Evolutionary conservation across 2,329 filamentous ascomycete genomes (phyloP).

Genomic region (Botrytis squamosa): DNA sequence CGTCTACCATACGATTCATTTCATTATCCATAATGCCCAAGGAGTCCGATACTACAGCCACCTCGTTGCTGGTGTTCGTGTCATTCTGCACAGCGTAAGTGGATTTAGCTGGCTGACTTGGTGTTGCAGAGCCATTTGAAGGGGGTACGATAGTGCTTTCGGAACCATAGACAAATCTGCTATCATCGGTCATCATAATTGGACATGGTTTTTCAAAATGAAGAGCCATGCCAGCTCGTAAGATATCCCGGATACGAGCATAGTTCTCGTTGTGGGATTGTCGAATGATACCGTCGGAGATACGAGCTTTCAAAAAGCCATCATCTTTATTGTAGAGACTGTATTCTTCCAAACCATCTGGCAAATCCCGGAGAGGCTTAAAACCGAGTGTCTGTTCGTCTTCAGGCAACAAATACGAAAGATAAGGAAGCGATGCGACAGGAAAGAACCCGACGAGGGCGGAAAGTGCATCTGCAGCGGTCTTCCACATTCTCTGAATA

Average conservation of each 20-base stretch:
- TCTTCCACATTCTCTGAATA: conserved; percentile 62
- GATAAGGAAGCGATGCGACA: conserved; percentile 52
- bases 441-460: conserved; percentile 59
- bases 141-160: not conserved
- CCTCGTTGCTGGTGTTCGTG: not conserved
- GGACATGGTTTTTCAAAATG: conserved; percentile 47
- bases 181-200: conserved; percentile 44
- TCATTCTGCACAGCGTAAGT: not conserved
- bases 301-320: conserved; percentile 46
- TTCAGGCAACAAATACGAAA: conserved; percentile 66
- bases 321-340: conserved; percentile 49
- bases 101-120: not conserved
- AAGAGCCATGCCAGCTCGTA: conserved; percentile 59
- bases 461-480: conserved; percentile 62
- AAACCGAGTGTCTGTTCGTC: conserved; percentile 67
- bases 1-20: conserved; percentile 58
- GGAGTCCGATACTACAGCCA: conserved; percentile 26
- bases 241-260: conserved; percentile 61
- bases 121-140: not conserved
- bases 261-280: conserved; percentile 64
- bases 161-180: conserved; percentile 48
- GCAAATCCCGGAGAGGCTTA: conserved; percentile 51
- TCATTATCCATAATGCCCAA: conserved; percentile 44
- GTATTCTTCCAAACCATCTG: conserved; percentile 44
- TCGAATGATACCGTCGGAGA: conserved; percentile 51